Conservation (phyloP, 495 filamentous ascomycete species). For the Cairneyella variabilis region DNA sequence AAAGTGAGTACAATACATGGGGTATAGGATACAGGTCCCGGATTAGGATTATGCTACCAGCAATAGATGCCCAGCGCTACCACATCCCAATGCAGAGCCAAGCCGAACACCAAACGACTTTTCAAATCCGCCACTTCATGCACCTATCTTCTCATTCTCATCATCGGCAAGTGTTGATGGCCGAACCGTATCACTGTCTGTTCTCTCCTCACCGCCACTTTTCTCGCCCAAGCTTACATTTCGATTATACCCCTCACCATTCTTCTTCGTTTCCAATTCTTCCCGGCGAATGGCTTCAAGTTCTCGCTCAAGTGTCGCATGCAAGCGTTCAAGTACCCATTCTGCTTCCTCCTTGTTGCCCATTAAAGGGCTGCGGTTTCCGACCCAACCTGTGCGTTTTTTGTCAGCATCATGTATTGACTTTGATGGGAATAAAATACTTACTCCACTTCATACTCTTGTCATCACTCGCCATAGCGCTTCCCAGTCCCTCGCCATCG, state of each 20-base stretch:
- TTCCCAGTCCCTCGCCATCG: slow-evolving; percentile 18
- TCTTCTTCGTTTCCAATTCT: slow-evolving; percentile 8
- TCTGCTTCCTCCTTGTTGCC: slow-evolving; percentile 68
- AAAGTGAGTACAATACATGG: not conserved
- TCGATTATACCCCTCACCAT: not conserved
- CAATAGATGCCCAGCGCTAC: no score
- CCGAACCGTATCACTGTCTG: not conserved
- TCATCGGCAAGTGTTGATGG: no score
- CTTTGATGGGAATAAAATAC: not conserved
- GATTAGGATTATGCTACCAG: not conserved
- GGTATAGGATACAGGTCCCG: not conserved
- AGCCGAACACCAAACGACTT: no score
- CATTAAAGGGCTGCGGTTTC: slow-evolving; percentile 67
- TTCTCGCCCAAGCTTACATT: not conserved
- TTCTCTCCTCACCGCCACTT: not conserved
- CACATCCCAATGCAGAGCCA: no score
- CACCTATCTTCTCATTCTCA: no score
- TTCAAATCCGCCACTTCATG: no score
- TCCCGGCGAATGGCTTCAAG: slow-evolving; percentile 34
- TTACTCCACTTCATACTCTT: slow-evolving; percentile 20
- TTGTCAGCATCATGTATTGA: not conserved
- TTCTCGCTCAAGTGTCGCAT: slow-evolving; percentile 49
- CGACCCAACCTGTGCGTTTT: slow-evolving; percentile 55
- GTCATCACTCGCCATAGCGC: slow-evolving; percentile 27
- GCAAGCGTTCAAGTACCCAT: slow-evolving; percentile 72